Evolutionary conservation across 306 rosid genomes (phyloP), one percentile per base, ranked within the genome.

Genomic region (Malus sieversii): DNA sequence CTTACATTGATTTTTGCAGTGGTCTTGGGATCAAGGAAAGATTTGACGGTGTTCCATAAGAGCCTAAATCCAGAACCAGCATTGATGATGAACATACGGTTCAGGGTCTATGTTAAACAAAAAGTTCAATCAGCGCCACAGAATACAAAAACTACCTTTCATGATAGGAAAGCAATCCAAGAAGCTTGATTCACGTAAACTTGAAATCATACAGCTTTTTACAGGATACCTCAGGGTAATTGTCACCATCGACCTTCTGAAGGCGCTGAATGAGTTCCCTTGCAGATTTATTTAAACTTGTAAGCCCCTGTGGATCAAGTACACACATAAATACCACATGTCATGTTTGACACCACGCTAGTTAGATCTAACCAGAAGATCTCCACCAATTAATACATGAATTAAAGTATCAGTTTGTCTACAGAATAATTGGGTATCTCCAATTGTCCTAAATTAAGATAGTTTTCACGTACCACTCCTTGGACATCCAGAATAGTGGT

Each of bases 31-130:
- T 95, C 97, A 79, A 95, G 96, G 86, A 95, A 92, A 10, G 97
- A 85, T 85, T 92, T 95, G 8, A 95, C 79, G 32, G 92, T 95
- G 85, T 81, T 95, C 98, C 98, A 95, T 74, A 95, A 70, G 70
- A 95, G 84, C 82, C 98, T 87, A 77, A 92, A 95, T 83, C 98
- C 98, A 58, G 97, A 92, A 78, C 98, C 98, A 70, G 97, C 97
- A 73, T 95, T 95, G 85, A 95, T 92, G 87, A 95, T 92, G 90
- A 92, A 95, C 98, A 95, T 95, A 61, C 98, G 90, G 85, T 87
- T 85, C 82, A 95, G 66, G 70, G 97, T 84, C 99, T 95, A 42
- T 6, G 1, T 53, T 60, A 73, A 73, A 67, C 63, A 40, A 71
- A 79, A 70, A 14, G 12, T 68, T 73, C 59, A 53, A 78, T 72